Conservation (phyloP, 768 basidiomycete species). For the Chalciporus piperatus region DNA sequence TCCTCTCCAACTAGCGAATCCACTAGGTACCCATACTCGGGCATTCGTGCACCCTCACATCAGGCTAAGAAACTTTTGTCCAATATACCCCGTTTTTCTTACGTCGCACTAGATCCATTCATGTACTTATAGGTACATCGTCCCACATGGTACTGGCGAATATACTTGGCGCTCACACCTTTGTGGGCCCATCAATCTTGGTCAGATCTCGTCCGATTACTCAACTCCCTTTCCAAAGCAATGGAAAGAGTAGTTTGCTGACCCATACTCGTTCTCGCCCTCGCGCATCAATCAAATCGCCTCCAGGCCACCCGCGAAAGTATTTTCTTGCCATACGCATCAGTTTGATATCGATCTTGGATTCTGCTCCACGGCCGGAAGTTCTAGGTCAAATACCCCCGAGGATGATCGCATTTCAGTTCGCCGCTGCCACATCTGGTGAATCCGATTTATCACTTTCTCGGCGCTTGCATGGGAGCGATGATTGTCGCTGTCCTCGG, state of each 20-base stretch:
- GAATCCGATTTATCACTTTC: neutral
- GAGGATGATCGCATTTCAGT: neutral
- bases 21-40: neutral
- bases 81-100: neutral
- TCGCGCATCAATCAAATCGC: neutral
- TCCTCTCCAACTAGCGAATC: neutral
- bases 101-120: neutral
- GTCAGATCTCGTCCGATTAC: neutral
- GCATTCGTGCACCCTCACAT: neutral
- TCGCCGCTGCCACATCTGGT: constrained; percentile 3
- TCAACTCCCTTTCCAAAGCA: neutral
- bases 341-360: neutral
- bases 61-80: too few relatives aligned
- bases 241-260: constrained; percentile 1
- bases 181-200: neutral
- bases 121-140: neutral
- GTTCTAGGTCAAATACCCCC: neutral
- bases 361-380: neutral
- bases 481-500: neutral
- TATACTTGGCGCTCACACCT: neutral
- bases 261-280: neutral
- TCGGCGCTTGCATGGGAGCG: neutral
- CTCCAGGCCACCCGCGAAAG: constrained; percentile 8
- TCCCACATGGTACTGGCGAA: neutral
- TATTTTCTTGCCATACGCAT: neutral